Conservation (phyloP, 2,329 filamentous ascomycete genomes). For the Tympanopsis confertula region DNA sequence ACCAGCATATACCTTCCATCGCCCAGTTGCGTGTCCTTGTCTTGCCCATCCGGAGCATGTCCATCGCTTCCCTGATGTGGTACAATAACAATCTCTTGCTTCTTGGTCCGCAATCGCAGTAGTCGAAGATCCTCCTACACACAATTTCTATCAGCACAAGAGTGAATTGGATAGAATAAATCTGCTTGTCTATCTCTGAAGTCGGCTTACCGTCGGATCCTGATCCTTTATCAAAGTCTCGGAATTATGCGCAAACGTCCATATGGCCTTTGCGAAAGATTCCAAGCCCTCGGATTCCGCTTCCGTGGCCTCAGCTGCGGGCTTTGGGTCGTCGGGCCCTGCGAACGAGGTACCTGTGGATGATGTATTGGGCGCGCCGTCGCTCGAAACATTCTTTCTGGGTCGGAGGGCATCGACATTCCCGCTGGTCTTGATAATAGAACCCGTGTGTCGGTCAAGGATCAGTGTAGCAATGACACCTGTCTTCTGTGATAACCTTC, state of each 20-base stretch:
- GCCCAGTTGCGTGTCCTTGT: slow-evolving; percentile 6
- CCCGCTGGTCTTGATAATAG: slow-evolving; percentile 66
- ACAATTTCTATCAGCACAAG: too few species aligned
- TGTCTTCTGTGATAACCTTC: slow-evolving; percentile 63
- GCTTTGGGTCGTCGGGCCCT: too few species aligned
- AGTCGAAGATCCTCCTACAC: slow-evolving; percentile 64
- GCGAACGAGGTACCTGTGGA: too few species aligned
- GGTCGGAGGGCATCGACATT: slow-evolving; percentile 48
- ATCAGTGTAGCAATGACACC: slow-evolving; percentile 71
- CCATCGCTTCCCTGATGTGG: slow-evolving; percentile 31
- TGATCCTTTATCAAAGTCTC: too few species aligned
- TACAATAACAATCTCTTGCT: slow-evolving; percentile 74
- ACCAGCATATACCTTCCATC: slow-evolving; percentile 70
- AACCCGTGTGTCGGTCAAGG: slow-evolving; percentile 59
- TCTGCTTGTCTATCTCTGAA: slow-evolving; percentile 3
- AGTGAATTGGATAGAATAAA: too few species aligned
- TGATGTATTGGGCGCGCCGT: too few species aligned
- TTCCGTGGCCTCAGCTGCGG: too few species aligned
- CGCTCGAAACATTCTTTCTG: too few species aligned
- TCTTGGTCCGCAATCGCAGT: slow-evolving; percentile 67
- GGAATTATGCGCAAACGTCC: too few species aligned
- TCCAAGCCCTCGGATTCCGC: too few species aligned
- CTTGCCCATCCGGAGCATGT: neutral
- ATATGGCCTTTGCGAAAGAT: too few species aligned
- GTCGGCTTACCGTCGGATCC: slow-evolving; percentile 2